Base-by-base conservation (phyloP, 2,329 filamentous ascomycete genomes). In the Periconia sp. region DNA sequence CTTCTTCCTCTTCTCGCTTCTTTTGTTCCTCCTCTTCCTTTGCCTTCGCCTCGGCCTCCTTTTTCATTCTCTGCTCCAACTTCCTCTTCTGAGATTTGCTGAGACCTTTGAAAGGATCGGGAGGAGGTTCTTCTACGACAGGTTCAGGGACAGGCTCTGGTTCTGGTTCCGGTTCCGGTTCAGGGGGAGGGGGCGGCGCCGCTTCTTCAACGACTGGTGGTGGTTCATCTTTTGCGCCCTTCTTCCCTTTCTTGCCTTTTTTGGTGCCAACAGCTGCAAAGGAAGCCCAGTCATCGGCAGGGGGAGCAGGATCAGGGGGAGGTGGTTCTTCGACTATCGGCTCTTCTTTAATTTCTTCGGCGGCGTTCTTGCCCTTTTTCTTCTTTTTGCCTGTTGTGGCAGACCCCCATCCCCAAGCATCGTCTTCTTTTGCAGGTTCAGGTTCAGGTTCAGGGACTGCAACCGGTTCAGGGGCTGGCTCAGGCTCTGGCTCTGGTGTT, bases 101-200 rank as follows among this genome's bases (percentile, higher is more conserved):
- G 20, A 70, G 61, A 23, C 64, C 65, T 19, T 60, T 59, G 45
- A 66, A 65, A 13, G 69, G 69, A 53, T 70, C 66, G 10, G 63
- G 58, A 37, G 66, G 69, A 55, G 58, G 68, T 33, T 70, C 70
- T 53, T 77, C 76, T n/a, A 70, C 69, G 55, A 75, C 74, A 18
- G 77, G 74, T 46, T 74, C 73, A 6, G 77, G 74, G 44, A 74
- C 73, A 6, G 71, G 67, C 44, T 71, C 72, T 5, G 69, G 67
- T 17, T 65, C 71, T 10, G 74, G 71, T 45, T 70, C 70, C 9
- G 18, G 41, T 10, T 17, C n/a, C 15, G 23, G 31, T 20, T 37
- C 15, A 13, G 42, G 42, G 1, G 71, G 68, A 23, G 52, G 53
- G 3, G 54, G 44, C 11, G 54, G 56, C 17, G 56, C 59, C 3